phyloP scores from a whole-genome alignment of 1,284 basidiomycete genomes.

The Takashimella koratensis region DNA sequence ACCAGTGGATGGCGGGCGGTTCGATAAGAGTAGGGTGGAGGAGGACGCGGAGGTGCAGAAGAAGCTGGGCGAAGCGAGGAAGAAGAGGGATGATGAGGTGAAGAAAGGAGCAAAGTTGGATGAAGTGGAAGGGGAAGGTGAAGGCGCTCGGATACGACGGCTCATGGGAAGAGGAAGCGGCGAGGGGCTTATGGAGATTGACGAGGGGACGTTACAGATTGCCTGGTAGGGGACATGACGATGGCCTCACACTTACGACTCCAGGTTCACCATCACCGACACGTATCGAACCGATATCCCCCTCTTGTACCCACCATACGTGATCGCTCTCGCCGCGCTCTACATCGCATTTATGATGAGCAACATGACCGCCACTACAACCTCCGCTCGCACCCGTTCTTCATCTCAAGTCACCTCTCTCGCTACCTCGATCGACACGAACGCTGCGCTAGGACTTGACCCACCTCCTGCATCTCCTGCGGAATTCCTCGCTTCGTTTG shows the following conservation, averaged over 20 bases:
- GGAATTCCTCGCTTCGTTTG: conserved; percentile 77
- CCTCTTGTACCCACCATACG: conserved; percentile 86
- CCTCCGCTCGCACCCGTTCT: conserved; percentile 47
- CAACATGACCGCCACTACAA: conserved; percentile 27
- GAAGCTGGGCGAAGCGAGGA: conserved; percentile 24
- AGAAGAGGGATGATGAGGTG: conserved; percentile 30
- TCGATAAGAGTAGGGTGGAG: conserved; percentile 32
- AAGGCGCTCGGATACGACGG: conserved; percentile 34
- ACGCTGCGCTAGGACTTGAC: conserved; percentile 34
- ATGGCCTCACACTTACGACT: background rate
- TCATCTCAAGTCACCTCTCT: conserved; percentile 50
- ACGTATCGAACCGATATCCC: conserved; percentile 87
- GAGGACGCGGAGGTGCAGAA: conserved; percentile 41
- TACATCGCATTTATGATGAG: conserved; percentile 67
- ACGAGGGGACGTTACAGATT: conserved; percentile 52
- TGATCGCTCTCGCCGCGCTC: conserved; percentile 85
- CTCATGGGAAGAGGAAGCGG: conserved; percentile 45
- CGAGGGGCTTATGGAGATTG: conserved; percentile 50
- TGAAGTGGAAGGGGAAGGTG: conserved; percentile 27
- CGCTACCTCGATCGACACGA: conserved; percentile 44
- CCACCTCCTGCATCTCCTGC: conserved; percentile 34
- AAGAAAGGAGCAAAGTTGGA: conserved; percentile 6
- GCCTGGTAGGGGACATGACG: conserved; percentile 48
- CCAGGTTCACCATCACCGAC: conserved; percentile 93
- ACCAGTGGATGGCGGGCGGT: conserved; percentile 43